phyloP scores from a whole-genome alignment of 768 basidiomycete species.

The Serendipita indica region DNA sequence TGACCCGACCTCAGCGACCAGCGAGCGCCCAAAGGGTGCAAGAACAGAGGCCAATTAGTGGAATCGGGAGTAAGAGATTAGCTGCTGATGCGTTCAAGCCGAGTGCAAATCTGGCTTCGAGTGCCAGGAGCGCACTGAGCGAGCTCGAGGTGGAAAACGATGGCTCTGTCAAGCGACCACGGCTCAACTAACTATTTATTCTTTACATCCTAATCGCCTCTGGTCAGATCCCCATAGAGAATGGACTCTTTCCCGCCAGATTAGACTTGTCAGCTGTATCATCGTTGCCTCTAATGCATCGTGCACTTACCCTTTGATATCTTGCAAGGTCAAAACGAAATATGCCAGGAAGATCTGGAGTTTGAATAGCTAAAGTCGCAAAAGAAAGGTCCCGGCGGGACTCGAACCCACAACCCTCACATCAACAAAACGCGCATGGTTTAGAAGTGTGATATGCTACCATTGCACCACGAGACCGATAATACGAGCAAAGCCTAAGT shows the following conservation, averaged over 20 bases:
- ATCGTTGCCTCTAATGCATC: too few relatives aligned
- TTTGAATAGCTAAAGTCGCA: too few relatives aligned
- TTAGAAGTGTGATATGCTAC: slow-evolving; percentile 7
- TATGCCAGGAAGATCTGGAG: too few relatives aligned
- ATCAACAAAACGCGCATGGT: background rate
- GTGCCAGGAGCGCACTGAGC: background rate
- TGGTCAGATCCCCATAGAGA: too few relatives aligned
- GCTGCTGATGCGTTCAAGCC: background rate
- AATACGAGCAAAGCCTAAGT: too few relatives aligned
- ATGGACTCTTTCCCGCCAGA: too few relatives aligned
- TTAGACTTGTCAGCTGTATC: too few relatives aligned
- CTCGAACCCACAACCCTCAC: slow-evolving; percentile 9
- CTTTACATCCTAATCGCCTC: too few relatives aligned
- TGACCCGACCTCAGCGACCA: background rate
- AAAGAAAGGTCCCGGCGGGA: slow-evolving; percentile 4
- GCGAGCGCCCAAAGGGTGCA: background rate
- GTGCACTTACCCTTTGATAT: too few relatives aligned
- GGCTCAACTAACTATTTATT: slow-evolving; percentile 3
- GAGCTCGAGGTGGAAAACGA: background rate
- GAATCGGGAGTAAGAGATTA: background rate
- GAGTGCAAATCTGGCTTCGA: background rate
- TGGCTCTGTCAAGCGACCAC: background rate
- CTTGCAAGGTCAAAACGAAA: too few relatives aligned
- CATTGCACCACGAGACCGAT: slow-evolving; percentile 1
- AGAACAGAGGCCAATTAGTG: background rate